Base-by-base conservation (phyloP, 208 protist species). In the Wallacemonas sp. region DNA sequence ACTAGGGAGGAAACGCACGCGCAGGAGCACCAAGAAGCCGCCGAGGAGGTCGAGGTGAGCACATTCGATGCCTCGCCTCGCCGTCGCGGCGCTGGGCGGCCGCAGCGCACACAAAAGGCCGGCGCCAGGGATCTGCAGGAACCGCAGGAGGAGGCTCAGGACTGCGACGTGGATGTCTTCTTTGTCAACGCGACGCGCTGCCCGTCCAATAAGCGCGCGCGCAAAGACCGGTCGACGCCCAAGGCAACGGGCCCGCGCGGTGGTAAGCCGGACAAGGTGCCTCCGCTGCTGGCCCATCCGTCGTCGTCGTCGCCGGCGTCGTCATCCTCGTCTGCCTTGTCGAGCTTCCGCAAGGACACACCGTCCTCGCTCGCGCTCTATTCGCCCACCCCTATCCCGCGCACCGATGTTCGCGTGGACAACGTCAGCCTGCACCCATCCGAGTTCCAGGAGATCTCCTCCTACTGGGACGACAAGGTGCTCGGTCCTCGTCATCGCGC, bases 391-490 rank as follows among this genome's bases (percentile, higher is more conserved):
- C 62, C 62, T 3, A 67, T 67, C 32, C 62, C 44, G 7, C 62
- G 62, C 42, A 36, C 23, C 7, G 23, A 64, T 7, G 32, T 63
- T 16, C 25, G 44, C 11, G 31, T 65, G 22, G 44, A 74, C 61
- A 28, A 41, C 26, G 25, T 67, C 25, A 76, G 70, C 46, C 5
- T 59, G 36, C 44, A 76, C 57, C 52, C 41, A 10, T 76, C 70
- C 3, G 52, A 59, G 28, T 52, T 62, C 39, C 45, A 50, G 12
- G 65, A 70, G 32, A 49, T 76, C 31, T 76, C 70, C 14, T 61
- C 50, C 25, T 28, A 22, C 38, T 76, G 70, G 70, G 70, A 76
- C 11, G 70, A 76, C 52, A 64, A 44, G 55, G 46, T 33, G 16
- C 64, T 76, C 3, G 70, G 70, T 31, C 57, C 62, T 2, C 16